phyloP scores from a whole-genome alignment of 371 early-diverging fungal genomes.

The Sporodiniella umbellata region DNA sequence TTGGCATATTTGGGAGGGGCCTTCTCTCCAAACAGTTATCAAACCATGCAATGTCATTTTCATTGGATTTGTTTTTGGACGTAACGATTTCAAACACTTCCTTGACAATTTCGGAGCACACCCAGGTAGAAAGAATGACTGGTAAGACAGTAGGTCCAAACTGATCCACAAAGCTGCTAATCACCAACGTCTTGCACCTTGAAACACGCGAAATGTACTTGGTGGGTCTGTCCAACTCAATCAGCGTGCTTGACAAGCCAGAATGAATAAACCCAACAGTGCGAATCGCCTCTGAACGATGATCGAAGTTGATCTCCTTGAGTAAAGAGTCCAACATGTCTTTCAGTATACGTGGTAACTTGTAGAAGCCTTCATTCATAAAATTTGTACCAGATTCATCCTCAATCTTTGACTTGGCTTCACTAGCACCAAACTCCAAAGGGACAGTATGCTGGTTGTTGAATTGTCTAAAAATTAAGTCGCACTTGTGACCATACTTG shows the following conservation, averaged over 20 bases:
- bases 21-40: constrained; percentile 13
- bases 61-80: background rate
- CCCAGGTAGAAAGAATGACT: constrained; percentile 9
- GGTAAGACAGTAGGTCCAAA: constrained; percentile 10
- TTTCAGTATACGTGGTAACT: background rate
- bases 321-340: constrained; percentile 3
- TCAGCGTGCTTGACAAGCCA: constrained; percentile 4
- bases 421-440: constrained; percentile 1
- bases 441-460: background rate
- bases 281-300: constrained; percentile 1
- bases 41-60: constrained; percentile 9
- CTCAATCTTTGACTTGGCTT: background rate
- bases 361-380: constrained; percentile 1
- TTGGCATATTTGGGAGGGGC: constrained; percentile 9
- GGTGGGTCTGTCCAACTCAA: constrained; percentile 12
- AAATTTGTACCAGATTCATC: background rate
- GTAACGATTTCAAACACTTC: constrained; percentile 6
- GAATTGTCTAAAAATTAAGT: constrained; percentile 1
- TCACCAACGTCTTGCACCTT: constrained; percentile 4
- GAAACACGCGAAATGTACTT: constrained; percentile 6
- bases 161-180: constrained; percentile 4
- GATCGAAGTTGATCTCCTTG: constrained; percentile 1
- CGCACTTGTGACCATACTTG: background rate
- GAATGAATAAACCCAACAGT: constrained; percentile 8
- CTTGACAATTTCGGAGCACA: constrained; percentile 9